Base-by-base conservation (phyloP, 2,329 filamentous ascomycete species). In the Aspergillus novofumigatus region DNA sequence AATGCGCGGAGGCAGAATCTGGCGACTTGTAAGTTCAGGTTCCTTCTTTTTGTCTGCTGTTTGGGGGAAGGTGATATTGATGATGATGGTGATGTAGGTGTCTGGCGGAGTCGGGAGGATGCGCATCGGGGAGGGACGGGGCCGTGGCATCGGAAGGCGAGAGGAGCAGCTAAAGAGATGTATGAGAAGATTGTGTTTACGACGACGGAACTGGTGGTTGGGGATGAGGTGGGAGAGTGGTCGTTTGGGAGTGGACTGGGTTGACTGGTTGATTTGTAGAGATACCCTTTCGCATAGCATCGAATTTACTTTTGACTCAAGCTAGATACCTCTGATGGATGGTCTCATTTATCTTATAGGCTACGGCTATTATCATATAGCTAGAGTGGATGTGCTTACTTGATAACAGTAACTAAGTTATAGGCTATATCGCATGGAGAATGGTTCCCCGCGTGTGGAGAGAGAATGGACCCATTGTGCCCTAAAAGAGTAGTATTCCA, bases 1-100 rank as follows among this genome's bases (percentile, higher is more conserved):
- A 86, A 95, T 75, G 77, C 72, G 47, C 80, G 88, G 52, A 81
- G 88, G 60, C 80, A 85, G 68, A 96, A 96, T 75, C 74, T 97
- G 66, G 92, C 92, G 47, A 96, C 92, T 51, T 92, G 86, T 86
- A 69, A 69, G 80, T 75, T 28, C 23, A 23, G 23, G 23, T 23
- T 29, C 42, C 38, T 3, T 44, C 10, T 42, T 41, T 20, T 54
- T 51, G 8, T 44, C 47, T 45, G 26, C 21, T 62, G 3, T 14
- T 20, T 9, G 0, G 26, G 8, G 1, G 29, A 8, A 29, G 17
- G 17, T 17, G 47, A 5, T 21, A 35, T 4, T 17, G 35, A 3
- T 17, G n/a, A 10, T 25, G 9, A 49, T 61, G 48, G 59, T 41
- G 85, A 71, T 75, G 71, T 75, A 89, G 80, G 92, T 81, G 70